Conservation (phyloP, 73 alveolate species). For the Paramecium bursaria region DNA sequence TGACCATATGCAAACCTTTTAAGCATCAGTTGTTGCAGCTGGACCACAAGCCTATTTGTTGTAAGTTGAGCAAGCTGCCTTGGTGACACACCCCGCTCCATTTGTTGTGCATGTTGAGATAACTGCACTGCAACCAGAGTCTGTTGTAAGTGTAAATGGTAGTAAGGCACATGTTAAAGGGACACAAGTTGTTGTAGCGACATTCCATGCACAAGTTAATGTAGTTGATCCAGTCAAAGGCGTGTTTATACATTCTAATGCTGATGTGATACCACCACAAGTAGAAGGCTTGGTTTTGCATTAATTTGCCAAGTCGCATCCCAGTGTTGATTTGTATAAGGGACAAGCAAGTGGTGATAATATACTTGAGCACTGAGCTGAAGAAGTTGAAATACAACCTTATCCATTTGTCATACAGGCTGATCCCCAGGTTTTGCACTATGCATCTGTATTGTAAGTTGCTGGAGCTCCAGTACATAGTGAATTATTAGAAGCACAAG, state of each 20-base stretch:
- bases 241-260: background rate
- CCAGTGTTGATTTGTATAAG: background rate
- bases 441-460: background rate
- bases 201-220: background rate
- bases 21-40: slow-evolving; percentile 26
- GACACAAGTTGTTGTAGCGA: background rate
- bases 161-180: background rate
- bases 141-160: background rate
- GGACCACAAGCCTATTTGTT: background rate
- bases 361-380: background rate
- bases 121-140: no score
- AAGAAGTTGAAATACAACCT: slow-evolving; percentile 1
- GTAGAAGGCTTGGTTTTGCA: background rate
- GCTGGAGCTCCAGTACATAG: slow-evolving; percentile 43
- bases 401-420: slow-evolving; percentile 27
- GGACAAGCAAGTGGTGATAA: slow-evolving; percentile 29
- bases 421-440: background rate
- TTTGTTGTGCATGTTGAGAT: background rate
- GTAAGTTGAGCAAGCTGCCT: slow-evolving; percentile 25
- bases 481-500: slow-evolving; percentile 4
- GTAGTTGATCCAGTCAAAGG: background rate
- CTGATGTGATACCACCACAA: slow-evolving; percentile 32
- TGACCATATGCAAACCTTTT: slow-evolving; percentile 20
- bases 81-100: slow-evolving; percentile 32
- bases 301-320: slow-evolving; percentile 1